Conservation (phyloP, 306 rosid species). For the Notholithocarpus densiflorus region DNA sequence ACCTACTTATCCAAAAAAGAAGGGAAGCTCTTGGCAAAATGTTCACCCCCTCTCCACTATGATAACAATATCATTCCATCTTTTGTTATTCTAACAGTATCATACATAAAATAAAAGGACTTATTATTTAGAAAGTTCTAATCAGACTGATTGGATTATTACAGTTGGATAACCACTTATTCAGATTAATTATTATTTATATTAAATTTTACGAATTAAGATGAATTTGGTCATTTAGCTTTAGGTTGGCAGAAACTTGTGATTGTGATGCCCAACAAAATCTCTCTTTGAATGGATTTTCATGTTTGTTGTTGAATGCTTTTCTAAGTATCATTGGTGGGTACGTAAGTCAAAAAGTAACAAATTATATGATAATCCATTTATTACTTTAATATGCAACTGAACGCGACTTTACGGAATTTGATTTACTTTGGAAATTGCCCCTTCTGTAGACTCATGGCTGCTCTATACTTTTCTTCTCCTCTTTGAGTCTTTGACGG, state of each 20-base stretch:
- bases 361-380: constrained; percentile 20
- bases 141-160: constrained; percentile 34
- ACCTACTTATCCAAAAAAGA: not conserved
- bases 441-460: not conserved
- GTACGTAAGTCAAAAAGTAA: constrained; percentile 26
- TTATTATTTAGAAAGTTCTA: not conserved
- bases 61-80: not conserved
- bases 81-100: not conserved
- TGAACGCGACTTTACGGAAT: constrained; percentile 11
- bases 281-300: constrained; percentile 30
- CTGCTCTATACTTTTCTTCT: not conserved
- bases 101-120: constrained; percentile 5
- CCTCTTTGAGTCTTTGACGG: not conserved
- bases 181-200: constrained; percentile 19
- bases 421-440: constrained; percentile 12
- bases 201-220: constrained; percentile 12
- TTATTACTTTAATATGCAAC: constrained; percentile 17
- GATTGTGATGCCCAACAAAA: constrained; percentile 33
- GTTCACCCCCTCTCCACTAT: not conserved
- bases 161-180: constrained; percentile 26
- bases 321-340: constrained; percentile 33
- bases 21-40: not conserved
- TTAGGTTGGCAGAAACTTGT: constrained; percentile 19
- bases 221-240: constrained; percentile 11
- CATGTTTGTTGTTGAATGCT: constrained; percentile 25